Evolutionary conservation across 2,329 filamentous ascomycete genomes (phyloP).

Genomic region (Hypoxylon sp.): DNA sequence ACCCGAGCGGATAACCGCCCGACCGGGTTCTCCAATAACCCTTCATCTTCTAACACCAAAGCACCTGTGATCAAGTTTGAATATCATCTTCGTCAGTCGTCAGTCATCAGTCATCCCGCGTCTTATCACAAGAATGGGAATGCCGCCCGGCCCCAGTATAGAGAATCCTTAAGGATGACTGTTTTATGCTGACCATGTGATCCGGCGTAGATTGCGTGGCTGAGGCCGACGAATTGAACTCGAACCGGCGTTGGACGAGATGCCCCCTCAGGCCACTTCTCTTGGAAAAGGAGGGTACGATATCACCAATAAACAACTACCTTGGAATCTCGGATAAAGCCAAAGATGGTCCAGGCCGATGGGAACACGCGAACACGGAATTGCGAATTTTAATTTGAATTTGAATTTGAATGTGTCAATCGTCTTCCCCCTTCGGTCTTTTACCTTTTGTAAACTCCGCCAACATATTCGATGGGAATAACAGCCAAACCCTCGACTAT

Average conservation of each 20-base stretch:
- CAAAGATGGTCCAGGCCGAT: slow-evolving; percentile 5
- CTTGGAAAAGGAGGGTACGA: slow-evolving; percentile 25
- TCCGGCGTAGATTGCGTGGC: slow-evolving; percentile 26
- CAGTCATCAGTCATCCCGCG: slow-evolving; percentile 31
- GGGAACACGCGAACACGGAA: slow-evolving; percentile 15
- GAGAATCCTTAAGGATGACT: slow-evolving; percentile 33
- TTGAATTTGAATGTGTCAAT: slow-evolving; percentile 23
- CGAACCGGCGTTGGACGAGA: slow-evolving; percentile 3
- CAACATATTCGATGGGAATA: slow-evolving; percentile 12
- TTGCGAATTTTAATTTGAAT: not conserved
- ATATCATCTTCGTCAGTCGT: slow-evolving; percentile 10
- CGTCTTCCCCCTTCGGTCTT: too few relatives aligned
- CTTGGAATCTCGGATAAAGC: slow-evolving; percentile 20
- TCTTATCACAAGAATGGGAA: slow-evolving; percentile 32
- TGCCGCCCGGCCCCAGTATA: slow-evolving; percentile 22
- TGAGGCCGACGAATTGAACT: slow-evolving; percentile 22
- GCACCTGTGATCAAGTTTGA: slow-evolving; percentile 28
- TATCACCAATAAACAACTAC: slow-evolving; percentile 14
- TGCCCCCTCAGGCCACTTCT: slow-evolving; percentile 25
- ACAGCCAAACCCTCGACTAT: slow-evolving; percentile 25
- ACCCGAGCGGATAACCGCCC: slow-evolving; percentile 12
- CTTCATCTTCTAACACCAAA: slow-evolving; percentile 17
- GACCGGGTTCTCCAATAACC: slow-evolving; percentile 22
- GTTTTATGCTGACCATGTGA: slow-evolving; percentile 21
- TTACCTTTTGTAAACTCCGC: slow-evolving; percentile 12